phyloP scores from a whole-genome alignment of 2,329 filamentous ascomycete species.

The Ophiocordyceps polyrhachis-furcata region DNA sequence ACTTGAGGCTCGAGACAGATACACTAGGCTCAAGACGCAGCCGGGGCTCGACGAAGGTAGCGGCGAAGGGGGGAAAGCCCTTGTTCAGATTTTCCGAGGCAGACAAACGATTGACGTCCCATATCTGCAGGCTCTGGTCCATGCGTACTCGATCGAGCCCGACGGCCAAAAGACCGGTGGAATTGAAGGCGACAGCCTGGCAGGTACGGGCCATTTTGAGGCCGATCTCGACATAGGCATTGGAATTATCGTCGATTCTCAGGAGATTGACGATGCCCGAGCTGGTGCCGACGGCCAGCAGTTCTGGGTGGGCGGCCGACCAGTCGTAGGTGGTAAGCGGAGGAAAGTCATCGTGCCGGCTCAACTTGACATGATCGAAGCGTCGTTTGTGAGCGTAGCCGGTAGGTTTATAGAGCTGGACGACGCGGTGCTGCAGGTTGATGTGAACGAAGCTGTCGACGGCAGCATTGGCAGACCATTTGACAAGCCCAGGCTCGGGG shows the following conservation, averaged over 20 bases:
- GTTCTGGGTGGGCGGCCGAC: conserved; percentile 41
- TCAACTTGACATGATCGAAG: conserved; percentile 38
- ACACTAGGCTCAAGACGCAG: conserved; percentile 45
- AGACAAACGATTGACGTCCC: conserved; percentile 51
- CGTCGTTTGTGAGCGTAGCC: conserved; percentile 35
- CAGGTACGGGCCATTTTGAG: conserved; percentile 62
- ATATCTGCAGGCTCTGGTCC: conserved; percentile 67
- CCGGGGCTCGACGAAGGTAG: conserved; percentile 35
- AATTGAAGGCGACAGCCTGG: conserved; percentile 67
- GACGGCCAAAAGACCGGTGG: conserved; percentile 52
- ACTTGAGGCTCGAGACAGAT: conserved; percentile 66
- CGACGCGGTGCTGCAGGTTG: conserved; percentile 42
- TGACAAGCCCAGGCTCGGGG: conserved; percentile 42
- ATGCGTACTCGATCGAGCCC: conserved; percentile 66
- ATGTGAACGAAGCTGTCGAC: conserved; percentile 45
- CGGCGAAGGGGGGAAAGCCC: conserved; percentile 30
- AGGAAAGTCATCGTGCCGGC: conserved; percentile 43
- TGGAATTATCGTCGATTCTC: conserved; percentile 52
- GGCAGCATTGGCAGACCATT: conserved; percentile 43
- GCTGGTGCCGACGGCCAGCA: conserved; percentile 58
- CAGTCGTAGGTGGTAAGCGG: conserved; percentile 48
- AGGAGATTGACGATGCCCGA: conserved; percentile 60
- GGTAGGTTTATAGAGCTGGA: conserved; percentile 44
- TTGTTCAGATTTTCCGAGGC: conserved; percentile 24
- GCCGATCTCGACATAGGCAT: conserved; percentile 43